Base-by-base conservation (phyloP, 1,284 basidiomycete genomes). In the Phlebopus sp. region DNA sequence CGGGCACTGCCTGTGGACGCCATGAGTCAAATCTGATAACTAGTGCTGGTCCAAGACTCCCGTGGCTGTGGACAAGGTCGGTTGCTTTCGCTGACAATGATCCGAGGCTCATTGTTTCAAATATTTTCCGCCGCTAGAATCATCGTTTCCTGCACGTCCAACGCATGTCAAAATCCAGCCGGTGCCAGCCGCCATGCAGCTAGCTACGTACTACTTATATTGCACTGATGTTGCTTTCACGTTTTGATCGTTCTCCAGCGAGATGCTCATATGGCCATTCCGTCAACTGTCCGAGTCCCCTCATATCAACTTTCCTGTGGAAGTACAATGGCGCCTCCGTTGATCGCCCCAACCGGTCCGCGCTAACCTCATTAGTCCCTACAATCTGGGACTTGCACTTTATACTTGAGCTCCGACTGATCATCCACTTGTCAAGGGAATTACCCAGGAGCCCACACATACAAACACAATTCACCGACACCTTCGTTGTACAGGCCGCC, bases 51-150 rank as follows among this genome's bases (percentile, higher is more conserved):
- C 8, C 9, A 4, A 9, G 27, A 29, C 9, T 2, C 10, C 27
- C 27, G 27, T 9, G 7, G 27, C 27, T 29, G 27, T 29, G 27
- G 27, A 29, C 8, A 2, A 29, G 7, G 27, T 29, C 27, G 8
- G 27, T 29, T 8, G 27, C 10, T 29, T 4, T 29, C 27, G 9
- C 27, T 5, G 39, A 32, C 37, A 55, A 40, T 46, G 53, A 47
- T 53, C 44, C 21, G 52, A 11, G 27, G 52, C 55, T 64, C 59
- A 62, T 61, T 61, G 59, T 64, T 46, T 45, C 42, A 46, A 43
- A 38, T 37, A 49, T 50, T 42, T 49, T 37, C 52, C 50, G 44
- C 56, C 46, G 45, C 52, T 40, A 48, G 35, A 27, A 32, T 35
- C 14, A n/a, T 32, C 18, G n/a, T n/a, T 37, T 21, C 8, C 10